A percentile compares a stretch with the other conserved stretches of the same genome.
These are phyloP conservation scores for Solanum rostratum DNA, from an alignment of 257 asterid genomes.

Conservation along the genomic window DNA sequence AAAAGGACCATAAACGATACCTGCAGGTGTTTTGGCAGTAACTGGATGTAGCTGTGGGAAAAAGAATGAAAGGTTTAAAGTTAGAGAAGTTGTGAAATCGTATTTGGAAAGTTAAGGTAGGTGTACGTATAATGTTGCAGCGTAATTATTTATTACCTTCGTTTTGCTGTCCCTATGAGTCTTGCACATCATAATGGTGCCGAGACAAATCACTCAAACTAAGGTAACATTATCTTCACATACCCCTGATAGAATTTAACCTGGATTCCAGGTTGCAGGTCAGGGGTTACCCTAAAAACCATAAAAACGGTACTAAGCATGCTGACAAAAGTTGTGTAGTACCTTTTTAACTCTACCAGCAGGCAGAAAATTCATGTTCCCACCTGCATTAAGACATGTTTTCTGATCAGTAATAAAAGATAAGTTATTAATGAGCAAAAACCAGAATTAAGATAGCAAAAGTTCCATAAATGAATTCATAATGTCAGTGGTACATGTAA, in stretches of 20 bases:
- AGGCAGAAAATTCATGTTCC: constrained; percentile 27
- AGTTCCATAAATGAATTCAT: not conserved
- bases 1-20: too few relatives aligned
- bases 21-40: too few relatives aligned
- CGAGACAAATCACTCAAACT: too few relatives aligned
- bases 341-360: constrained; percentile 58
- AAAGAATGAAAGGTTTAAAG: too few relatives aligned
- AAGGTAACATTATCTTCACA: too few relatives aligned
- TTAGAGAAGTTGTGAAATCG: too few relatives aligned
- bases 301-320: not conserved
- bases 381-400: constrained; percentile 26
- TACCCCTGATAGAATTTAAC: not conserved
- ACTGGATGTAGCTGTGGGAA: too few relatives aligned
- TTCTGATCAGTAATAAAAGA: not conserved
- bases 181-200: too few relatives aligned
- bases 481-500: not conserved
- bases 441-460: not conserved
- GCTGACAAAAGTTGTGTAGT: not conserved
- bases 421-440: not conserved
- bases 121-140: too few relatives aligned
- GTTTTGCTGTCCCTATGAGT: too few relatives aligned
- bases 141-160: too few relatives aligned
- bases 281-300: not conserved
- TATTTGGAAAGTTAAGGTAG: too few relatives aligned
- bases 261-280: not conserved